phyloP scores from a whole-genome alignment of 1,284 basidiomycete species.

The Phlebopus sp. region DNA sequence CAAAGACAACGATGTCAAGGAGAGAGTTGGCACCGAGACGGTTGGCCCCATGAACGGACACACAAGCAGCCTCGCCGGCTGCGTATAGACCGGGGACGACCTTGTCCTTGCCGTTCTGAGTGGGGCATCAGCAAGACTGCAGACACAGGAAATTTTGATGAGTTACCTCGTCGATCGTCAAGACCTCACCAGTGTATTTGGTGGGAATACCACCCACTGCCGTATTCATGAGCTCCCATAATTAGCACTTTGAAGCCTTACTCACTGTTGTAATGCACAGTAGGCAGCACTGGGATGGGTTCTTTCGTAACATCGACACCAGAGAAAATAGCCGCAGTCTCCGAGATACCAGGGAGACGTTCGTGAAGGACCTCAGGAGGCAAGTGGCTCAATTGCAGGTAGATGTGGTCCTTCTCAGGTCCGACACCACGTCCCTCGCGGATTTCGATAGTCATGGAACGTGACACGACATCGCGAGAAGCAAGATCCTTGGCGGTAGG shows the following conservation, averaged over 20 bases:
- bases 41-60: constrained; percentile 99
- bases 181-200: constrained; percentile 95
- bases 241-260: constrained; percentile 6
- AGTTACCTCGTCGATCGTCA: constrained; percentile 72
- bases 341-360: constrained; percentile 98
- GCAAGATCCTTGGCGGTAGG: constrained; percentile 99
- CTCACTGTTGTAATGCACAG: constrained; percentile 94
- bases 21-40: constrained; percentile 99
- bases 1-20: constrained; percentile 98
- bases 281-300: constrained; percentile 95
- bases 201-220: constrained; percentile 99
- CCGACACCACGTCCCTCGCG: constrained; percentile 99
- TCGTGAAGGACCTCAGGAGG: constrained; percentile 96
- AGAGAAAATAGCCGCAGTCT: constrained; percentile 98
- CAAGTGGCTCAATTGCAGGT: constrained; percentile 95
- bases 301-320: constrained; percentile 99
- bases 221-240: constrained; percentile 1
- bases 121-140: not conserved
- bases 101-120: constrained; percentile 82
- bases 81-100: constrained; percentile 97
- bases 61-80: constrained; percentile 98
- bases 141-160: not conserved
- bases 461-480: constrained; percentile 98
- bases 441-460: constrained; percentile 99
- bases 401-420: constrained; percentile 97